Conservation (phyloP, 495 filamentous ascomycete genomes). For the Penicillium taxi region DNA sequence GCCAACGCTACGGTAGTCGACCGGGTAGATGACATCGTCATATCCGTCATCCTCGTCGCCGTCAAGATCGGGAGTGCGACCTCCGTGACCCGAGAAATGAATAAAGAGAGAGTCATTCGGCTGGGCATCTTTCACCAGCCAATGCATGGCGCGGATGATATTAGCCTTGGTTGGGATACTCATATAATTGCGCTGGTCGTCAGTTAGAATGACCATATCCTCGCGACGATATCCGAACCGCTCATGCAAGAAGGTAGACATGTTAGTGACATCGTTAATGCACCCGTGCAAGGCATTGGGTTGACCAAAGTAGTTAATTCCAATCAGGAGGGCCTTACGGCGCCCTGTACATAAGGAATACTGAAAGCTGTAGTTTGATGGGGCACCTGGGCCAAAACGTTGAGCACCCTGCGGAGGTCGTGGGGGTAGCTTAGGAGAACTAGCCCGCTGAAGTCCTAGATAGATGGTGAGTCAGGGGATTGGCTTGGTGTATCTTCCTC, state of each 20-base stretch:
- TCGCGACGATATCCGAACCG: slow-evolving; percentile 84
- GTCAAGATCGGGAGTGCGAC: slow-evolving; percentile 88
- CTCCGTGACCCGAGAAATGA: slow-evolving; percentile 95
- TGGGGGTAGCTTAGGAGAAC: slow-evolving; percentile 23
- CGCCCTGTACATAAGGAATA: slow-evolving; percentile 88
- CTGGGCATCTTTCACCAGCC: slow-evolving; percentile 92
- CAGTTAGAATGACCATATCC: slow-evolving; percentile 97
- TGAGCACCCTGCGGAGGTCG: slow-evolving; percentile 34
- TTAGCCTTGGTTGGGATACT: slow-evolving; percentile 91
- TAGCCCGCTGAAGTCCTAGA: slow-evolving; percentile 8
- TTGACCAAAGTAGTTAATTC: slow-evolving; percentile 95
- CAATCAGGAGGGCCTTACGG: slow-evolving; percentile 86
- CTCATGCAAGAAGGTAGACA: slow-evolving; percentile 82
- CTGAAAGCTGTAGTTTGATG: slow-evolving; percentile 71
- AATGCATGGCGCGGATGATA: slow-evolving; percentile 94
- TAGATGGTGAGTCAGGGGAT: neutral
- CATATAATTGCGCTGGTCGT: slow-evolving; percentile 93
- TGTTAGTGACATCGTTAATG: slow-evolving; percentile 97
- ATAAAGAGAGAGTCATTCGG: slow-evolving; percentile 95
- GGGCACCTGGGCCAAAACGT: slow-evolving; percentile 69
- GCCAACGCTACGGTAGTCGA: slow-evolving; percentile 80
- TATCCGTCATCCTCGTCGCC: slow-evolving; percentile 96
- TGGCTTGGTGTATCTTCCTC: neutral
- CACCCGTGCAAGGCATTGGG: slow-evolving; percentile 82
- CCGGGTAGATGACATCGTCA: slow-evolving; percentile 95